Evolutionary conservation across 2,329 filamentous ascomycete species (phyloP).

Genomic region (Phialocephala sp.): DNA sequence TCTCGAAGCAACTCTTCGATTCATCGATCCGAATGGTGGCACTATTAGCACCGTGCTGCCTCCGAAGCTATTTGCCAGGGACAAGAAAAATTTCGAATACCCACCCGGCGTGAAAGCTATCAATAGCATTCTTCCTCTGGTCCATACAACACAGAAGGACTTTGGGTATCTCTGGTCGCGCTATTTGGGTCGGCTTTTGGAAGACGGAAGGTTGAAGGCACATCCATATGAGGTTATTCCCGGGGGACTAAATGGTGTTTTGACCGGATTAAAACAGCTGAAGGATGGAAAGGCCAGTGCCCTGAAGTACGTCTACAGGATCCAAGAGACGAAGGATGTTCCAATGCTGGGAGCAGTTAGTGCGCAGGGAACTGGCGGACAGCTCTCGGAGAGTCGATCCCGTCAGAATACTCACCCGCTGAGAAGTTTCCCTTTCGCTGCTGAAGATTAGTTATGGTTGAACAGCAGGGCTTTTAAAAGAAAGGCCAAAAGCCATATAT

Average conservation of each 20-base stretch:
- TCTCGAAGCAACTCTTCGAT: conserved; percentile 16
- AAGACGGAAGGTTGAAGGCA: conserved; percentile 53
- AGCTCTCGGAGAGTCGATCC: not conserved
- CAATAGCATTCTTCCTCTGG: conserved; percentile 17
- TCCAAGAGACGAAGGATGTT: conserved; percentile 22
- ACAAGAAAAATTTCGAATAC: conserved; percentile 18
- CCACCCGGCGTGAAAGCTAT: conserved; percentile 13
- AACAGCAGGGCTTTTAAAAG: not conserved
- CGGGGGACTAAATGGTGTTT: conserved; percentile 52
- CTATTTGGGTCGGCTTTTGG: conserved; percentile 45
- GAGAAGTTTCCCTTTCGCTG: not conserved
- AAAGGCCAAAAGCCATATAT: not conserved
- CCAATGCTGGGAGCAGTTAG: not conserved
- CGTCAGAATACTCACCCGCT: not conserved
- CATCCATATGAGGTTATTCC: conserved; percentile 57
- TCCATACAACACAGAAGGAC: conserved; percentile 16
- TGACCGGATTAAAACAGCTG: conserved; percentile 58
- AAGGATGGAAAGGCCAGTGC: conserved; percentile 64
- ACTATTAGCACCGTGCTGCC: conserved; percentile 23
- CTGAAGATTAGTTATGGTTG: not conserved
- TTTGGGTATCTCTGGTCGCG: conserved; percentile 23
- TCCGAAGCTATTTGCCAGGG: conserved; percentile 19
- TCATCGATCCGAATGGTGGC: conserved; percentile 18
- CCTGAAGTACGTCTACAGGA: conserved; percentile 63
- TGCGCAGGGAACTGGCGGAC: not conserved